These are phyloP conservation scores for Capsicum baccatum DNA, from an alignment of 257 asterid genomes.

Conservation along the genomic window DNA sequence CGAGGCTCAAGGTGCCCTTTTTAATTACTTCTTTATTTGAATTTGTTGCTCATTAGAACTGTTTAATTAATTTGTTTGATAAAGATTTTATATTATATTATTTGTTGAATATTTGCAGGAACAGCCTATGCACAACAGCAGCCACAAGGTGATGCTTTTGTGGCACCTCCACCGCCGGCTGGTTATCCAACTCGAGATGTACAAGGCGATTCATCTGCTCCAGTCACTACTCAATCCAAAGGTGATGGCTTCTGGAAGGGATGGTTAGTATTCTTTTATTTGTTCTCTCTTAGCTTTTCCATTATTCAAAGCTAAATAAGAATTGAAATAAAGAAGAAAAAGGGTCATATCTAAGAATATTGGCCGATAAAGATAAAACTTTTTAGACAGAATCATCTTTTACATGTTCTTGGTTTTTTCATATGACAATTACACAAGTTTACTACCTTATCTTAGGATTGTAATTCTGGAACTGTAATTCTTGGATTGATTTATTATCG, in stretches of 20 bases:
- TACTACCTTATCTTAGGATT: background rate
- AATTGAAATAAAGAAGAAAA: background rate
- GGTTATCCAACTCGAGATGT: slow-evolving; percentile 44
- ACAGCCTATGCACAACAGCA: slow-evolving; percentile 14
- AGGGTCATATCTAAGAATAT: background rate
- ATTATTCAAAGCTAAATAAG: background rate
- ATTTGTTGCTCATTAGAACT: background rate
- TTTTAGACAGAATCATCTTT: background rate
- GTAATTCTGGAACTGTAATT: too few relatives aligned
- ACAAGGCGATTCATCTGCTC: slow-evolving; percentile 18
- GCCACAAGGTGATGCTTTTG: background rate
- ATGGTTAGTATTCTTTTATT: slow-evolving; percentile 34
- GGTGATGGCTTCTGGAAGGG: slow-evolving; percentile 58
- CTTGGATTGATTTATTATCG: too few relatives aligned
- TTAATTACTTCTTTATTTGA: background rate
- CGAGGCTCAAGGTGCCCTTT: slow-evolving; percentile 31
- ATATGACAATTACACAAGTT: background rate
- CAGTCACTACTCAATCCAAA: slow-evolving; percentile 41
- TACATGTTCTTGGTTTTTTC: background rate
- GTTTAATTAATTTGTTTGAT: background rate
- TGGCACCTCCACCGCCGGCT: slow-evolving; percentile 47
- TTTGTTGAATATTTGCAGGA: background rate
- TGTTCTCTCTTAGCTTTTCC: too few relatives aligned
- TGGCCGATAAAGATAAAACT: background rate
- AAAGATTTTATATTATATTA: background rate